Base-by-base conservation (phyloP, 2,329 filamentous ascomycete species). In the Mollisiaceae sp. region DNA sequence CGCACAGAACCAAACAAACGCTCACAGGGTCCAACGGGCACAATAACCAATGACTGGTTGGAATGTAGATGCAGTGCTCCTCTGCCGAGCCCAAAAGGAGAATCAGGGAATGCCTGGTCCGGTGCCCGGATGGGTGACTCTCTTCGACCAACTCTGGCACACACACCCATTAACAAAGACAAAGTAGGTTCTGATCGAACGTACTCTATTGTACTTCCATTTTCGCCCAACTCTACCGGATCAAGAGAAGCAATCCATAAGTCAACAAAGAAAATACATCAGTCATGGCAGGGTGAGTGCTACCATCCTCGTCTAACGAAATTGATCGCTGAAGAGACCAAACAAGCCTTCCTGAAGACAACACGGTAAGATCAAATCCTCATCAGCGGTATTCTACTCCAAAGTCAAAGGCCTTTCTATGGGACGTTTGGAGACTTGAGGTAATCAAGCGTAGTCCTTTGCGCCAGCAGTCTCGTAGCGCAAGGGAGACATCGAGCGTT, bases 61-160 rank as follows among this genome's bases (percentile, higher is more conserved):
- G 22, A 55, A 22, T 8, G n/a, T 20, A 20, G 24, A 3, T 43
- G 8, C 18, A 15, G n/a, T 52, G n/a, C n/a, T 39, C 8, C 32
- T 58, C 20, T 36, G 27, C 61, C n/a, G 22, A 20, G 39, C 2
- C 22, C 45, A 11, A 24, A 50, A 50, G 12, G n/a, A 11, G n/a
- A 11, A 50, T 41, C 45, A 50, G 12, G 45, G 15, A 45, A 18
- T 1, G n/a, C n/a, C 8, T 22, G 11, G n/a, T 50, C 45, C 45
- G n/a, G 12, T 22, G 45, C n/a, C 45, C 20, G 8, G n/a, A 24
- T 22, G 45, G 20, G 45, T 24, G 45, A 50, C n/a, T n/a, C 6
- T 50, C n/a, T 50, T 50, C n/a, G n/a, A 50, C n/a, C 45, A 50
- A 45, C 43, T 45, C 38, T 18, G 15, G 41, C 41, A 18, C 41